These are phyloP conservation scores for Phtheirospermum japonicum DNA, from an alignment of 257 asterid genomes.

Conservation along the genomic window DNA sequence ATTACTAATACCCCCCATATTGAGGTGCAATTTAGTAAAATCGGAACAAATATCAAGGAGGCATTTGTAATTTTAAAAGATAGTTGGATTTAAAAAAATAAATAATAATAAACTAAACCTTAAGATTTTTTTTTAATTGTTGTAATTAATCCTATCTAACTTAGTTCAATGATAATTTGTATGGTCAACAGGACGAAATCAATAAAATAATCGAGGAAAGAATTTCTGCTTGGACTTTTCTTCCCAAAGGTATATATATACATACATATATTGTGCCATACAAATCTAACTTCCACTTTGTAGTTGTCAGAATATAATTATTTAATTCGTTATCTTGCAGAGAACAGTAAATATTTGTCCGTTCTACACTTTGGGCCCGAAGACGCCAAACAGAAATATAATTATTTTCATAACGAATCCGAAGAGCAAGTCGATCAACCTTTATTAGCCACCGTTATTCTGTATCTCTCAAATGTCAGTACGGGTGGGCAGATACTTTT, in stretches of 20 bases:
- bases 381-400: slow-evolving; percentile 37
- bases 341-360: slow-evolving; percentile 50
- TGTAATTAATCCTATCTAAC: too few relatives aligned
- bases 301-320: not conserved
- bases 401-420: slow-evolving; percentile 39
- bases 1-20: too few relatives aligned
- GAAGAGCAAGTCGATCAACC: slow-evolving; percentile 39
- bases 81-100: too few relatives aligned
- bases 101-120: too few relatives aligned
- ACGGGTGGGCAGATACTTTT: slow-evolving; percentile 75
- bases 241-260: slow-evolving; percentile 57
- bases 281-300: slow-evolving; percentile 13
- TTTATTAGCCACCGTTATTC: slow-evolving; percentile 67
- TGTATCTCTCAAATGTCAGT: slow-evolving; percentile 68
- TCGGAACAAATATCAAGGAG: too few relatives aligned
- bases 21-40: too few relatives aligned
- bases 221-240: slow-evolving; percentile 88
- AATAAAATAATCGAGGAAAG: slow-evolving; percentile 62
- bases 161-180: too few relatives aligned
- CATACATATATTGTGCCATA: not conserved
- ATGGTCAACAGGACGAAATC: slow-evolving; percentile 54
- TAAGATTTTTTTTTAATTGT: too few relatives aligned
- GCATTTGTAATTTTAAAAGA: too few relatives aligned
- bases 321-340: slow-evolving; percentile 36
- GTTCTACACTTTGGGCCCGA: slow-evolving; percentile 49